Conservation (phyloP, 805 yeast genomes). For the Spathaspora boniae region DNA sequence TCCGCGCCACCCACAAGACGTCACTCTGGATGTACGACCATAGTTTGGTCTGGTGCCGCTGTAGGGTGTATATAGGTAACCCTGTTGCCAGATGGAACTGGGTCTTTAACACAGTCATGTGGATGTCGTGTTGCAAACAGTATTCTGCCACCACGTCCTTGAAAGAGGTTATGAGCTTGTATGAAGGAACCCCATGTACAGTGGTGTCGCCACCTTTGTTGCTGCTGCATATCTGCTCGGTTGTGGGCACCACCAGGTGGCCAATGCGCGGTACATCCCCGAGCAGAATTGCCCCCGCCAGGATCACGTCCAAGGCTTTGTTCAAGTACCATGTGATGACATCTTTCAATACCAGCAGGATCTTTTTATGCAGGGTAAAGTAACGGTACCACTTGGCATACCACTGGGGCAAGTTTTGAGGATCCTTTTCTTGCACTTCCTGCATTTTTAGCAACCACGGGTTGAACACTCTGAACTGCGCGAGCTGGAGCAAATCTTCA, state of each 20-base stretch:
- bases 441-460: constrained; percentile 8
- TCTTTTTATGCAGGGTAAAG: constrained; percentile 11
- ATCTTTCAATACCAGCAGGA: background rate
- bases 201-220: constrained; percentile 8
- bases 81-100: constrained; percentile 34
- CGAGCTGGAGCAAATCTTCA: constrained; percentile 2
- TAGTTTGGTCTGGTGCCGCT: constrained; percentile 25
- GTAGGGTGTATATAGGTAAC: constrained; percentile 33
- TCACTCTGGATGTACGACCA: constrained; percentile 60
- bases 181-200: constrained; percentile 39
- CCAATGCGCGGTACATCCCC: constrained; percentile 2
- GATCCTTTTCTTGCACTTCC: background rate
- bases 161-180: constrained; percentile 46
- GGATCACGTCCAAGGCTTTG: constrained; percentile 11
- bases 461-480: constrained; percentile 10
- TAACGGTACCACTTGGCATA: constrained; percentile 25
- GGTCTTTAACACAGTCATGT: constrained; percentile 31
- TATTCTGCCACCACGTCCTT: constrained; percentile 63
- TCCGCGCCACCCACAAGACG: constrained; percentile 48
- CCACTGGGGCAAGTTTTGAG: constrained; percentile 23
- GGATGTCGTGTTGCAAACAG: constrained; percentile 50
- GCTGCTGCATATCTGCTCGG: constrained; percentile 2
- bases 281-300: constrained; percentile 1
- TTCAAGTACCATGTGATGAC: constrained; percentile 21
- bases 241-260: constrained; percentile 1